These are phyloP conservation scores for Eimeria necatrix DNA, from an alignment of 169 alveolate species.

Conservation along the genomic window DNA sequence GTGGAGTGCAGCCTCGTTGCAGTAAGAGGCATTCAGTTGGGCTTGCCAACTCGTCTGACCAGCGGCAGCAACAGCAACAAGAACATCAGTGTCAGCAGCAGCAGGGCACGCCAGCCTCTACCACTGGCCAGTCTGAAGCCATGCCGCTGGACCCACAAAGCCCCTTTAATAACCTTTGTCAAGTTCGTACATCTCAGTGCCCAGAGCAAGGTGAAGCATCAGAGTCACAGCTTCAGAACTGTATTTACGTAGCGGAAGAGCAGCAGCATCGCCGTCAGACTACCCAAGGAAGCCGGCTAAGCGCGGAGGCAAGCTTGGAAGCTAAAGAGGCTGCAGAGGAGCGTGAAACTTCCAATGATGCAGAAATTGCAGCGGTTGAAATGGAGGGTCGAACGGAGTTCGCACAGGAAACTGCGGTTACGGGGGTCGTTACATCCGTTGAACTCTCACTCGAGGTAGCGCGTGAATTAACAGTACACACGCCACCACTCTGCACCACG, in stretches of 20 bases:
- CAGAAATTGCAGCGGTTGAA: neutral
- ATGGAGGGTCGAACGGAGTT: neutral
- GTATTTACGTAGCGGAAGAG: neutral
- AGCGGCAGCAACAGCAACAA: neutral
- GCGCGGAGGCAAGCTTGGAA: neutral
- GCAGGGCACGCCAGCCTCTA: neutral
- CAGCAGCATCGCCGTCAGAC: conserved; percentile 16
- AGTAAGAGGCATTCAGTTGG: neutral
- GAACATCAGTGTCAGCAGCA: conserved; percentile 39
- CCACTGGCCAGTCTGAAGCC: neutral
- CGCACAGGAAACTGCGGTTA: neutral
- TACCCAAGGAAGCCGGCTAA: neutral
- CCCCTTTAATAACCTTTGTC: neutral
- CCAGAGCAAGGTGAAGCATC: neutral
- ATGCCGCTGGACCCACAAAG: neutral
- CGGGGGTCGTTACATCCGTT: conserved; percentile 4
- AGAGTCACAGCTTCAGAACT: neutral
- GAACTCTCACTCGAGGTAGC: neutral
- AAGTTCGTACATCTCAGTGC: neutral
- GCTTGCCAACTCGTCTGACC: neutral
- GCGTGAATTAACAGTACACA: neutral
- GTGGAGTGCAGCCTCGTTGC: neutral
- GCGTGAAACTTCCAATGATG: neutral
- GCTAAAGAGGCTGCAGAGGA: conserved; percentile 29
- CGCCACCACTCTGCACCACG: too few species aligned